phyloP scores from a whole-genome alignment of 2,329 filamentous ascomycete genomes.

The Fusarium tuaranense region DNA sequence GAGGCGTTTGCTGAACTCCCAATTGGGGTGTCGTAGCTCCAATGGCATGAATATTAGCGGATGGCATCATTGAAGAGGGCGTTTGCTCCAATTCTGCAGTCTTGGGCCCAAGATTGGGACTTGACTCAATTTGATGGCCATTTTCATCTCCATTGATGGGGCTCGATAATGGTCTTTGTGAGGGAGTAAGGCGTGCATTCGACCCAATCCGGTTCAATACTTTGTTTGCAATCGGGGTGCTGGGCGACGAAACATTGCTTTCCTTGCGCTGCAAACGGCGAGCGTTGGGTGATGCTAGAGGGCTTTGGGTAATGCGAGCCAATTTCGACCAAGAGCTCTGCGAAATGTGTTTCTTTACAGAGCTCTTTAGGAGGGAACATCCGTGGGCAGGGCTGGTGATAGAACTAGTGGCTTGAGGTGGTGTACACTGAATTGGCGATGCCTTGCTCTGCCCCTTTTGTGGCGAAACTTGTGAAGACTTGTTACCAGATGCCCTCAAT shows the following conservation, averaged over 20 bases:
- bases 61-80: background rate
- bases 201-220: background rate
- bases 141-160: background rate
- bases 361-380: conserved; percentile 37
- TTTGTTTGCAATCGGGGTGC: background rate
- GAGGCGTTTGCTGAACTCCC: background rate
- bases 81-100: background rate
- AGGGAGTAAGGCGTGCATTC: background rate
- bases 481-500: background rate
- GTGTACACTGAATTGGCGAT: background rate
- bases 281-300: conserved; percentile 1
- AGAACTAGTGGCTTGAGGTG: background rate
- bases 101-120: background rate
- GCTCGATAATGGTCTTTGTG: background rate
- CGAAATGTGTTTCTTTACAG: conserved; percentile 41
- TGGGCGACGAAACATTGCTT: background rate
- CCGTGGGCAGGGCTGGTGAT: conserved; percentile 5
- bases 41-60: background rate
- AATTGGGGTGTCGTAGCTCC: background rate
- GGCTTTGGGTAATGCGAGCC: conserved; percentile 18
- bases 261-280: background rate
- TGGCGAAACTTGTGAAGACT: background rate
- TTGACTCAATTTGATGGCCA: background rate
- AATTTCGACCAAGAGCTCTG: conserved; percentile 41
- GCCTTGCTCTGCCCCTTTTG: background rate